phyloP scores from a whole-genome alignment of 208 protist species.

The Trypanosoma grayi region DNA sequence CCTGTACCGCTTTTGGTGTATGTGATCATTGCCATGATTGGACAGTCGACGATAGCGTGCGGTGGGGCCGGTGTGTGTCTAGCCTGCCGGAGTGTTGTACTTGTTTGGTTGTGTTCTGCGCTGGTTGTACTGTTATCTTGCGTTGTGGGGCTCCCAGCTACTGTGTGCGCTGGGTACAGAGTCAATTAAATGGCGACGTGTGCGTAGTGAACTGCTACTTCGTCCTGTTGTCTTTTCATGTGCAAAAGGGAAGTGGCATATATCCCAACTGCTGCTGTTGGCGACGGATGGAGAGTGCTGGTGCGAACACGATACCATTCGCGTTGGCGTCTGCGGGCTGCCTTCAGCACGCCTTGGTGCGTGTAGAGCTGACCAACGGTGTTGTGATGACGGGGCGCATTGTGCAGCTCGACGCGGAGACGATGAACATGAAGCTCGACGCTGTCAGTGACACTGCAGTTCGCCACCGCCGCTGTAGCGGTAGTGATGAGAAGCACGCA shows the following conservation, averaged over 20 bases:
- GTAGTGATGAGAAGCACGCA: not conserved
- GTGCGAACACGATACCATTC: conserved; percentile 40
- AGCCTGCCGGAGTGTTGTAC: too few relatives aligned
- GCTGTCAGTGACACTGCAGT: conserved; percentile 59
- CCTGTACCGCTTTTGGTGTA: too few relatives aligned
- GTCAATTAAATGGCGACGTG: too few relatives aligned
- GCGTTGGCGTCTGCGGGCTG: conserved; percentile 44
- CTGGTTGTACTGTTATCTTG: too few relatives aligned
- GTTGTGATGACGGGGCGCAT: conserved; percentile 58
- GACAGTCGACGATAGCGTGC: too few relatives aligned
- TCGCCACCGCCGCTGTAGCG: conserved; percentile 18
- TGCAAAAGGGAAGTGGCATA: conserved; percentile 1
- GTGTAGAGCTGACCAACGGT: conserved; percentile 75
- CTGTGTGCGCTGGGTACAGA: too few relatives aligned
- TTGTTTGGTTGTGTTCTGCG: too few relatives aligned
- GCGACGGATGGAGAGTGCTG: conserved; percentile 3
- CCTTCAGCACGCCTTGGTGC: conserved; percentile 49
- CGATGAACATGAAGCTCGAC: conserved; percentile 79
- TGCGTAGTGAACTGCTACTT: too few relatives aligned
- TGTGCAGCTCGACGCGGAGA: conserved; percentile 62
- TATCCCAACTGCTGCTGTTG: not conserved
- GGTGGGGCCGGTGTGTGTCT: too few relatives aligned
- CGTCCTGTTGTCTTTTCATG: too few relatives aligned
- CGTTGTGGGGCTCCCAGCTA: too few relatives aligned
- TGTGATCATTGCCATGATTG: too few relatives aligned